phyloP scores from a whole-genome alignment of 176 grass and related monocot genomes.

The Areca catechu region DNA sequence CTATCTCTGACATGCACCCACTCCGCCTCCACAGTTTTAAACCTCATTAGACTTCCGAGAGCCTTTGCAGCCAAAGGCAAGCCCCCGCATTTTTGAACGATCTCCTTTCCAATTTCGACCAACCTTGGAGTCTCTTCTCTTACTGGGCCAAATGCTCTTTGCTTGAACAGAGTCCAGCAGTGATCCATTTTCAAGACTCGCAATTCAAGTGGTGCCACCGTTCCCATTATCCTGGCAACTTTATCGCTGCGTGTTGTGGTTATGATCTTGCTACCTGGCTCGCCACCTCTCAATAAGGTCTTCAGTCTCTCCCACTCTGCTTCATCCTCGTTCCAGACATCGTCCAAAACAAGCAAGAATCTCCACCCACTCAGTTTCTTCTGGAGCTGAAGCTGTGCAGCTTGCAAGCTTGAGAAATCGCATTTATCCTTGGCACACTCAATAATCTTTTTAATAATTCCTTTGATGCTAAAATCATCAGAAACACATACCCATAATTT shows the following conservation, averaged over 20 bases:
- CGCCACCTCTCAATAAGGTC: no score
- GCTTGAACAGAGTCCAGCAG: constrained; percentile 16
- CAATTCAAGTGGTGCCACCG: neutral
- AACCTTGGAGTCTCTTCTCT: neutral
- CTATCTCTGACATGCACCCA: constrained; percentile 10
- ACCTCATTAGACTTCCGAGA: constrained; percentile 8
- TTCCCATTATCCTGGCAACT: neutral
- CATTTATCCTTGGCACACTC: no score
- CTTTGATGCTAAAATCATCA: no score
- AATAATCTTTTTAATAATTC: no score
- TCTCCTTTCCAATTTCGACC: constrained; percentile 13
- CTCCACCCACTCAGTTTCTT: no score
- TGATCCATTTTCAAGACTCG: neutral
- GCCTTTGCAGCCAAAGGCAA: constrained; percentile 21
- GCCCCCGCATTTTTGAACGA: constrained; percentile 19
- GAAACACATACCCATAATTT: no score
- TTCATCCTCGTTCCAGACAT: no score
- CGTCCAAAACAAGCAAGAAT: no score
- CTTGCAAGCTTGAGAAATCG: no score
- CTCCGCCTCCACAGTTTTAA: neutral
- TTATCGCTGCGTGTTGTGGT: neutral
- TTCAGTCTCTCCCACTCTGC: no score
- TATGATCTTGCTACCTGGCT: constrained; percentile 6
- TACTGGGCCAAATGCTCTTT: neutral
- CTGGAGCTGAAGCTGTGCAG: no score